Conservation (phyloP, 768 basidiomycete species). For the Kwoniella newhampshirensis region DNA sequence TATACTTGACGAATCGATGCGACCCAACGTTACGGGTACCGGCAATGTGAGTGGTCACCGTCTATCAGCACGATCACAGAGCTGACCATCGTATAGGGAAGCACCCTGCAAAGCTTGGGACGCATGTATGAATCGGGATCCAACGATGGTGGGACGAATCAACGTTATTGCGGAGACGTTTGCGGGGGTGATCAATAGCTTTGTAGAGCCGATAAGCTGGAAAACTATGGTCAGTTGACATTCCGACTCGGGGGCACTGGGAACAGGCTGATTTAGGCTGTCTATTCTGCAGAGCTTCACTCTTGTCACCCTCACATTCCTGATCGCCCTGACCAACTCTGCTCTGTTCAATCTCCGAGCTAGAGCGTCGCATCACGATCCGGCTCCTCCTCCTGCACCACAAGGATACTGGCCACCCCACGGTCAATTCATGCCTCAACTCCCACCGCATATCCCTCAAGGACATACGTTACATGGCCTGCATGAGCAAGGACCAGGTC, state of each 20-base stretch:
- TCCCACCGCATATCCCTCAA: slow-evolving; percentile 21
- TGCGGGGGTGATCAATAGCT: slow-evolving; percentile 92
- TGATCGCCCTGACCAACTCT: slow-evolving; percentile 52
- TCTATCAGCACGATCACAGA: background rate
- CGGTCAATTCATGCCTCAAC: slow-evolving; percentile 20
- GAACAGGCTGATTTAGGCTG: background rate
- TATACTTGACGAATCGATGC: slow-evolving; percentile 81
- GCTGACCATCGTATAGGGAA: slow-evolving; percentile 52
- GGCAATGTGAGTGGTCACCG: slow-evolving; percentile 61
- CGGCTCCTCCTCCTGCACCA: slow-evolving; percentile 1
- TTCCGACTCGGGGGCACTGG: no score
- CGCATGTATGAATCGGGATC: slow-evolving; percentile 91
- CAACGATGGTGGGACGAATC: slow-evolving; percentile 80
- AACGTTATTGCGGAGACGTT: slow-evolving; percentile 90
- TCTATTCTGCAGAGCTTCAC: slow-evolving; percentile 48
- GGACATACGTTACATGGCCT: slow-evolving; percentile 5
- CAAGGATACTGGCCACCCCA: slow-evolving; percentile 18
- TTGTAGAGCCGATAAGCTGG: slow-evolving; percentile 97
- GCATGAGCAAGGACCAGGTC: background rate
- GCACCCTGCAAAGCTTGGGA: slow-evolving; percentile 87
- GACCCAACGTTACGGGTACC: slow-evolving; percentile 69
- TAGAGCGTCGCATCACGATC: slow-evolving; percentile 13
- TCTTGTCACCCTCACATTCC: slow-evolving; percentile 47
- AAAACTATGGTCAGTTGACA: slow-evolving; percentile 74
- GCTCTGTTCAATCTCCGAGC: slow-evolving; percentile 49